These are phyloP conservation scores for Chytridiales sp. DNA, from an alignment of 371 early-diverging fungal genomes.

Conservation along the genomic window DNA sequence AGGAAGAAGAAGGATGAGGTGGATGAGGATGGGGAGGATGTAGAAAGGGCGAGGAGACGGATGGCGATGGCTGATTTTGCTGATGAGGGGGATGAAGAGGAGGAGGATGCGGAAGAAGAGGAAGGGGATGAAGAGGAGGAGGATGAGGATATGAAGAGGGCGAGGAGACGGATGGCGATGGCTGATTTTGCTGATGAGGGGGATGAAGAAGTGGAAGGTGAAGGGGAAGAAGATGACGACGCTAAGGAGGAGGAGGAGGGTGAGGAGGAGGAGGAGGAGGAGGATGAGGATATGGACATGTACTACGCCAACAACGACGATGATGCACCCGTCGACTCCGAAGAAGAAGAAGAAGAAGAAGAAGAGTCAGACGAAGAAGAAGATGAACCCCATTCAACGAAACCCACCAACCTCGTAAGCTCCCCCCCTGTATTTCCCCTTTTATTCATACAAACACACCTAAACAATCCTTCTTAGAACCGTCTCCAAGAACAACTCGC, in stretches of 20 bases:
- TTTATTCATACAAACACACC: neutral
- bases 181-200: slow-evolving; percentile 14
- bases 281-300: slow-evolving; percentile 15
- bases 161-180: neutral
- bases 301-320: neutral
- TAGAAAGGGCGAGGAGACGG: neutral
- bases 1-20: slow-evolving; percentile 12
- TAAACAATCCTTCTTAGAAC: slow-evolving; percentile 22
- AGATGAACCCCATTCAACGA: neutral
- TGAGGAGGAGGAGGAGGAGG: slow-evolving; percentile 23
- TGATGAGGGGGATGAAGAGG: slow-evolving; percentile 7
- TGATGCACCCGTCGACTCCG: neutral
- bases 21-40: slow-evolving; percentile 17
- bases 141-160: slow-evolving; percentile 21
- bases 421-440: neutral
- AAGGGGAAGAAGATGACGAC: slow-evolving; percentile 24
- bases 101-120: slow-evolving; percentile 13
- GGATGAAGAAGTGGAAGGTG: slow-evolving; percentile 28
- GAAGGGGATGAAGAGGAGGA: slow-evolving; percentile 34
- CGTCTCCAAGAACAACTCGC: slow-evolving; percentile 56
- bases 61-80: neutral
- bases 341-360: neutral
- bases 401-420: neutral
- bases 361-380: slow-evolving; percentile 4
- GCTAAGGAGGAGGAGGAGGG: slow-evolving; percentile 20